Evolutionary conservation across 1,284 basidiomycete species (phyloP).

Genomic region (Tilletia horrida): DNA sequence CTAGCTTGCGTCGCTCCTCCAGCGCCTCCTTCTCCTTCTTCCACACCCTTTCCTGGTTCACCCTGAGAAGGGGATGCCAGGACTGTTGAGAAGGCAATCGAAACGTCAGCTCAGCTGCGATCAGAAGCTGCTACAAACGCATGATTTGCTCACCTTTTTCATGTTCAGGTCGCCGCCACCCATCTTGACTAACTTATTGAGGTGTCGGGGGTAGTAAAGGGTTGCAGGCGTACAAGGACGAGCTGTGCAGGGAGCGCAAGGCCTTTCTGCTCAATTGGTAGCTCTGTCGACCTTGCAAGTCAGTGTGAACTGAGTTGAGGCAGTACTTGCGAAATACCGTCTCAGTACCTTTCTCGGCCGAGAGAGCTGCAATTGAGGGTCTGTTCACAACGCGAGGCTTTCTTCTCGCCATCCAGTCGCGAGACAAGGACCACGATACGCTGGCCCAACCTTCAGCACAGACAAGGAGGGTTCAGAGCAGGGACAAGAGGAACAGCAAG

Average conservation of each 20-base stretch:
- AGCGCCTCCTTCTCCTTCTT: constrained; percentile 93
- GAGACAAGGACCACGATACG: too few species aligned
- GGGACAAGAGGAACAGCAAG: too few species aligned
- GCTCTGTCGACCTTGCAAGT: too few species aligned
- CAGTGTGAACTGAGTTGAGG: too few species aligned
- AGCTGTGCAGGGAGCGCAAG: not conserved
- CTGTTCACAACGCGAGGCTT: too few species aligned
- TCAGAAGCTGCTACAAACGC: not conserved
- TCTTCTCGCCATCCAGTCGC: too few species aligned
- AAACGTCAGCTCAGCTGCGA: constrained; percentile 6
- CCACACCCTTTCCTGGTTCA: constrained; percentile 99
- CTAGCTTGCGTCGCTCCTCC: constrained; percentile 96
- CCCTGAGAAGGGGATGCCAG: constrained; percentile 95
- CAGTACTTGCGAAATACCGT: not conserved
- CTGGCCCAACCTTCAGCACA: too few species aligned
- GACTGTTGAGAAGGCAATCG: constrained; percentile 50
- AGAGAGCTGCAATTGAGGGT: not conserved
- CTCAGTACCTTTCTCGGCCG: constrained; percentile 16
- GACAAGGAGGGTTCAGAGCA: too few species aligned
- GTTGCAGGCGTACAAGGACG: not conserved
- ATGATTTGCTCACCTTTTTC: constrained; percentile 60
- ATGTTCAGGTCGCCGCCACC: constrained; percentile 78
- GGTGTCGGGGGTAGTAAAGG: not conserved
- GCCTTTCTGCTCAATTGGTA: not conserved
- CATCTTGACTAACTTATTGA: constrained; percentile 66